A percentile compares a stretch with the other conserved stretches of the same genome.
Conservation (phyloP, 768 basidiomycete species). For the Mycena sanguinolenta region DNA sequence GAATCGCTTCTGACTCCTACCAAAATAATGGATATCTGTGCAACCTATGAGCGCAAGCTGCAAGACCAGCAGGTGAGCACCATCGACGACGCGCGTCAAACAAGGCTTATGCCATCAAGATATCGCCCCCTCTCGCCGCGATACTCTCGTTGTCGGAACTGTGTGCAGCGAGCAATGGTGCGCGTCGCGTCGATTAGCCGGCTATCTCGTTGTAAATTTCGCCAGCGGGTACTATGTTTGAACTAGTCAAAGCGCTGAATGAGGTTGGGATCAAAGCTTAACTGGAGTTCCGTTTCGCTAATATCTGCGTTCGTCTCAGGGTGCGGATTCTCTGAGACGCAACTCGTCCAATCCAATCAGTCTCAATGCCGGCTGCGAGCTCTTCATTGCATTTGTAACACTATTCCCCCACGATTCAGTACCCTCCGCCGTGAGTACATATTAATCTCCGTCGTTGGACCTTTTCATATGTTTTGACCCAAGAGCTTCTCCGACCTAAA, state of each 20-base stretch:
- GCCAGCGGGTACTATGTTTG: constrained; percentile 89
- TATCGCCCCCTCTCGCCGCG: constrained; percentile 88
- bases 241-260: constrained; percentile 88
- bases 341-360: constrained; percentile 85
- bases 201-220: constrained; percentile 25
- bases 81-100: neutral
- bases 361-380: constrained; percentile 89
- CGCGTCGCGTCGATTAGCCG: constrained; percentile 31
- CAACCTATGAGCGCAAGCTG: constrained; percentile 73
- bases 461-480: constrained; percentile 26
- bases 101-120: constrained; percentile 53
- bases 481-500: constrained; percentile 91
- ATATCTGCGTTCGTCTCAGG: constrained; percentile 41
- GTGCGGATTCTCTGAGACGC: constrained; percentile 71
- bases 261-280: constrained; percentile 45
- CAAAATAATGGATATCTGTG: constrained; percentile 52
- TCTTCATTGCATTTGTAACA: constrained; percentile 92
- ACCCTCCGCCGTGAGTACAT: constrained; percentile 4
- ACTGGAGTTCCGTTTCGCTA: neutral
- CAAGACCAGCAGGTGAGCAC: constrained; percentile 72
- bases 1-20: neutral
- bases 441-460: constrained; percentile 26
- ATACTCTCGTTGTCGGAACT: constrained; percentile 88
- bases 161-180: constrained; percentile 84
- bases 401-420: constrained; percentile 85